Conservation (phyloP, 345 rosid genomes). For the Acer campestre region DNA sequence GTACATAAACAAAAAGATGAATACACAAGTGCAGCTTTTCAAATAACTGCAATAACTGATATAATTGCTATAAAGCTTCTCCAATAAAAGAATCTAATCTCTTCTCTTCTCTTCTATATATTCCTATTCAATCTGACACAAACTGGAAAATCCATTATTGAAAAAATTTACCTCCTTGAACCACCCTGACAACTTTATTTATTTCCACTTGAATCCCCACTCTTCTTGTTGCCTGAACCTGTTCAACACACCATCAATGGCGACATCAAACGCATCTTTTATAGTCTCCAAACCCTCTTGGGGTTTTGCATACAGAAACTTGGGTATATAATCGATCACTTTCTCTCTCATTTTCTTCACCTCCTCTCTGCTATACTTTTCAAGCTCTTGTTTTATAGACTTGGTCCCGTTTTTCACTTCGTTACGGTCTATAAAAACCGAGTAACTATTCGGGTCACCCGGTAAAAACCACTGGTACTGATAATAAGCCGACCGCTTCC, state of each 20-base stretch:
- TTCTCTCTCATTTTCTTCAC: constrained; percentile 72
- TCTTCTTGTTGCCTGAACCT: constrained; percentile 77
- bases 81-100: background rate
- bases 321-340: constrained; percentile 76
- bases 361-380: constrained; percentile 60
- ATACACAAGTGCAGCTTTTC: background rate
- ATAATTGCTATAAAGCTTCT: background rate
- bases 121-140: background rate
- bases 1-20: constrained; percentile 1
- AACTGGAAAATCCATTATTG: background rate
- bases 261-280: constrained; percentile 89
- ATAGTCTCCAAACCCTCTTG: constrained; percentile 59
- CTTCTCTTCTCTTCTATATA: background rate
- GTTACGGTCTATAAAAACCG: constrained; percentile 80
- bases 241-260: constrained; percentile 78
- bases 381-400: constrained; percentile 61
- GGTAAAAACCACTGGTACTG: constrained; percentile 98
- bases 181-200: background rate
- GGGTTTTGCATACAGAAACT: constrained; percentile 65
- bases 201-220: constrained; percentile 70
- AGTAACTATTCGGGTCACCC: constrained; percentile 59
- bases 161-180: background rate
- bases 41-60: background rate
- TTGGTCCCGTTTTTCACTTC: constrained; percentile 69
- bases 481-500: constrained; percentile 82